Evolutionary conservation across 768 basidiomycete genomes (phyloP).

Genomic region (Agrocybe chaxingu): DNA sequence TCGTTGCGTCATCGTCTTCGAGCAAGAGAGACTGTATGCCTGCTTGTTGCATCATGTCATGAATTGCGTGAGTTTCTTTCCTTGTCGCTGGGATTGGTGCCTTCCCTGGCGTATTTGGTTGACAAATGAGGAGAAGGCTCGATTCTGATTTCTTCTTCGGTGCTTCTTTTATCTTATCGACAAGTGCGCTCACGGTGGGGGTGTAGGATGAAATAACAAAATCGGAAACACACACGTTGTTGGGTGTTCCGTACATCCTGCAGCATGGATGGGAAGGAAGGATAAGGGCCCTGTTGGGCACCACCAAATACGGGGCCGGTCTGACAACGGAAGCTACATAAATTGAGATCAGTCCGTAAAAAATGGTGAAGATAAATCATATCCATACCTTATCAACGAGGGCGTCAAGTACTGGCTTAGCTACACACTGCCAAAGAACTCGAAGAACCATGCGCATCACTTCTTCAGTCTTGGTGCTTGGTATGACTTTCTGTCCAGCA

Average conservation of each 20-base stretch:
- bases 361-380: neutral
- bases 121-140: conserved; percentile 6
- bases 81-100: conserved; percentile 5
- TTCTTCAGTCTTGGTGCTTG: too few relatives aligned
- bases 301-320: conserved; percentile 19
- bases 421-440: too few relatives aligned
- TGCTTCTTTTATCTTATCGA: conserved; percentile 6
- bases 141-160: neutral
- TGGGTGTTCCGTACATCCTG: conserved; percentile 20
- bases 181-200: conserved; percentile 10
- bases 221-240: conserved; percentile 3
- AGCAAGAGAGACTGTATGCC: neutral
- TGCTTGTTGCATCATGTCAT: neutral
- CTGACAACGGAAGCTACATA: neutral
- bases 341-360: neutral
- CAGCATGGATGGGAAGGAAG: conserved; percentile 29
- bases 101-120: conserved; percentile 7
- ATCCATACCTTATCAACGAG: too few relatives aligned
- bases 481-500: too few relatives aligned
- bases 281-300: conserved; percentile 25
- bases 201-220: conserved; percentile 18
- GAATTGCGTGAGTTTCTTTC: conserved; percentile 3
- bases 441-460: too few relatives aligned
- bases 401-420: too few relatives aligned
- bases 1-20: conserved; percentile 12